A percentile compares a stretch with the other conserved stretches of the same genome.
phyloP scores from a whole-genome alignment of 1,139 yeast species.

The Chernovozyma aurita region DNA sequence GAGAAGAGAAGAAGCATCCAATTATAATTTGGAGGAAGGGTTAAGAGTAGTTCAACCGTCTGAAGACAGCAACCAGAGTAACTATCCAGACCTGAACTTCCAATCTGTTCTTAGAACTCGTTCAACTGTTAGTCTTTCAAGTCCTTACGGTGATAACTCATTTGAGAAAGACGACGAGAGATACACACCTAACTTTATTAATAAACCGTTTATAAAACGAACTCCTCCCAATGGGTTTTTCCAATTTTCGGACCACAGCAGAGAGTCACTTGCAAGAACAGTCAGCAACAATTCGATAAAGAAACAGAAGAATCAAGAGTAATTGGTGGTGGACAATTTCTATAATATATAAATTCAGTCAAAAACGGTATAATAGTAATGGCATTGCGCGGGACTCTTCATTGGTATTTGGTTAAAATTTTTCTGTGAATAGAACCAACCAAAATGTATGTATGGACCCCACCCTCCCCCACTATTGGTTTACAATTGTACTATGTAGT shows the following conservation, averaged over 20 bases:
- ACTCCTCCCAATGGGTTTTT: conserved; percentile 12
- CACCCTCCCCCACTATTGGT: no score
- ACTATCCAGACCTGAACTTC: neutral
- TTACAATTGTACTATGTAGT: no score
- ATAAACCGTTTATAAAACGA: conserved; percentile 33
- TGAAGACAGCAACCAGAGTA: neutral
- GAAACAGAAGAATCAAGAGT: neutral
- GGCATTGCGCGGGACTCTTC: no score
- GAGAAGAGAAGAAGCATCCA: conserved; percentile 3
- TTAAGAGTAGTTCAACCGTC: neutral
- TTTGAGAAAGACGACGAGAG: conserved; percentile 9
- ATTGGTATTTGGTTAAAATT: no score
- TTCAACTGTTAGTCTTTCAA: conserved; percentile 33
- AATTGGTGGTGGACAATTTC: no score
- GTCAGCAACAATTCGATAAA: conserved; percentile 11
- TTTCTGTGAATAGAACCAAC: no score
- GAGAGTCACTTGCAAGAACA: conserved; percentile 25
- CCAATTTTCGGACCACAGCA: conserved; percentile 20
- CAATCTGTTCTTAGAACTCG: conserved; percentile 36
- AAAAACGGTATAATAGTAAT: no score
- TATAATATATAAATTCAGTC: no score
- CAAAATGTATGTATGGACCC: no score
- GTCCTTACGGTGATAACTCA: conserved; percentile 11
- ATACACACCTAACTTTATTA: conserved; percentile 24
- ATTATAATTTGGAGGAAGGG: conserved; percentile 5